Evolutionary conservation across 768 basidiomycete genomes (phyloP).

Genomic region (Amanita pallidorosea): DNA sequence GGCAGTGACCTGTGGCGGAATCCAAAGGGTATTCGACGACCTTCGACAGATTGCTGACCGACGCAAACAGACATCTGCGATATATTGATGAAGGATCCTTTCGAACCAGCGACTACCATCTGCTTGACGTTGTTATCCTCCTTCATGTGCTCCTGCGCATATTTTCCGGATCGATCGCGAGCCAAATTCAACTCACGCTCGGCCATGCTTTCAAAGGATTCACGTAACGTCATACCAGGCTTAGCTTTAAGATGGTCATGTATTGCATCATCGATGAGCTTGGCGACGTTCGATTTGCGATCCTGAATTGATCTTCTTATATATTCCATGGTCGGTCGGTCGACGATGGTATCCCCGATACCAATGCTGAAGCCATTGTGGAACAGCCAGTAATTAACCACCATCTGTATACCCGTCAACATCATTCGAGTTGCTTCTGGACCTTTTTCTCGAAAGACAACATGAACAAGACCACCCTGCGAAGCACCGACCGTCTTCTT

Average conservation of each 20-base stretch:
- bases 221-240: conserved; percentile 98
- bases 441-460: conserved; percentile 96
- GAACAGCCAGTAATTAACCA: conserved; percentile 98
- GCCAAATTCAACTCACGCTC: conserved; percentile 89
- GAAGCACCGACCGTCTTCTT: conserved; percentile 99
- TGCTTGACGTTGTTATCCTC: conserved; percentile 99
- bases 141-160: conserved; percentile 95
- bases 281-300: conserved; percentile 70
- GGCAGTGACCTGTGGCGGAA: conserved; percentile 95
- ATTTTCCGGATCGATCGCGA: conserved; percentile 91
- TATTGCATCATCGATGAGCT: conserved; percentile 74
- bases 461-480: conserved; percentile 89
- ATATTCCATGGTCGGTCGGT: conserved; percentile 73
- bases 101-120: conserved; percentile 99
- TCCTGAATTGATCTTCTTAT: conserved; percentile 78
- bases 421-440: conserved; percentile 83
- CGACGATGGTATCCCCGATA: conserved; percentile 97
- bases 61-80: conserved; percentile 99
- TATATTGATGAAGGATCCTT: conserved; percentile 99
- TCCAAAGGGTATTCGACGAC: conserved; percentile 95
- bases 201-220: conserved; percentile 92
- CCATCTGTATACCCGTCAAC: conserved; percentile 88
- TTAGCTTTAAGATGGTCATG: conserved; percentile 81
- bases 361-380: conserved; percentile 99
- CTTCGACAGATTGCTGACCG: conserved; percentile 96